Conservation (phyloP, 2,329 filamentous ascomycete genomes). For the Epichloe aotearoae region DNA sequence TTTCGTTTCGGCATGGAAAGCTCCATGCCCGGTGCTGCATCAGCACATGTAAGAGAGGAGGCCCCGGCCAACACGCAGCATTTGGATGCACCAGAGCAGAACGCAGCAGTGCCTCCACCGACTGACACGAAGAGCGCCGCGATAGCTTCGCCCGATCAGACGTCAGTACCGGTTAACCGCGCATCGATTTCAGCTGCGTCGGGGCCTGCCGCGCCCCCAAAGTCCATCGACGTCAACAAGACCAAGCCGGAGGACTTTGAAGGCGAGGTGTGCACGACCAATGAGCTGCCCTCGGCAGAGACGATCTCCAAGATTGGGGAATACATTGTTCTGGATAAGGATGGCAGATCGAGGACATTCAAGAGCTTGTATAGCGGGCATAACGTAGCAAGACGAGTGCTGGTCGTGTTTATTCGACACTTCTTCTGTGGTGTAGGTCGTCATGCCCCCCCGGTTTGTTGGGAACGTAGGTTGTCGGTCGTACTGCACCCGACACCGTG, state of each 20-base stretch:
- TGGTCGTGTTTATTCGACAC: constrained; percentile 64
- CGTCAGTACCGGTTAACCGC: neutral
- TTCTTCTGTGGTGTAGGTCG: constrained; percentile 68
- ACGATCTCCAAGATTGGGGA: constrained; percentile 38
- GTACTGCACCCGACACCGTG: no score
- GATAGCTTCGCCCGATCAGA: neutral
- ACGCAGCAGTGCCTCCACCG: neutral
- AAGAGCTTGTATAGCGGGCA: constrained; percentile 46
- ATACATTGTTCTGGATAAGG: constrained; percentile 45
- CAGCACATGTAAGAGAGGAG: neutral
- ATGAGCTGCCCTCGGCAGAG: constrained; percentile 38
- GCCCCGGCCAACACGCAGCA: neutral
- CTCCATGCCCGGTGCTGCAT: neutral
- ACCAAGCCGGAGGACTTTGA: constrained; percentile 38
- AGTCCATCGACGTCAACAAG: constrained; percentile 17
- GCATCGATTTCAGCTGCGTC: neutral
- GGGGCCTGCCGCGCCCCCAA: neutral
- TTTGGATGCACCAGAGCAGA: neutral
- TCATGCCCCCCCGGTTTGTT: constrained; percentile 8
- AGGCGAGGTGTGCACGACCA: constrained; percentile 40
- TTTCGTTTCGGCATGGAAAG: neutral
- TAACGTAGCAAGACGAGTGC: constrained; percentile 40
- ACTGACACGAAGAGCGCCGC: neutral
- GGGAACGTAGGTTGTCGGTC: neutral
- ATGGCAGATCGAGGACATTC: constrained; percentile 48